These are phyloP conservation scores for Falciphora oryzae DNA, from an alignment of 2,329 filamentous ascomycete species.

Conservation along the genomic window DNA sequence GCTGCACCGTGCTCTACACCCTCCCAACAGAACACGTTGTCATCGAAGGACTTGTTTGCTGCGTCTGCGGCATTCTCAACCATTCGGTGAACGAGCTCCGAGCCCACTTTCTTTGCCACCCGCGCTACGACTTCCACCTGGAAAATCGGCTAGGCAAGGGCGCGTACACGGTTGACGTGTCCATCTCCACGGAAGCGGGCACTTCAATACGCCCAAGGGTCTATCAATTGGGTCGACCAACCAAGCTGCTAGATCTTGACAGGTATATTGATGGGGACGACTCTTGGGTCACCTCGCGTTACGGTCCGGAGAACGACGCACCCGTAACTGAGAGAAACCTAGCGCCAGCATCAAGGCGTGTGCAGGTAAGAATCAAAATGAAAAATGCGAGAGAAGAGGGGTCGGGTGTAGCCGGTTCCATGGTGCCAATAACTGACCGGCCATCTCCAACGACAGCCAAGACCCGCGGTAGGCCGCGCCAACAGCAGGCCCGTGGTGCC, in stretches of 20 bases:
- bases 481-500: constrained; percentile 32
- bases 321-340: not conserved
- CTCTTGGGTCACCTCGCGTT: constrained; percentile 38
- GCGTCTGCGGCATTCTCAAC: constrained; percentile 43
- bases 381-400: not conserved
- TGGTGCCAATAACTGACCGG: not conserved
- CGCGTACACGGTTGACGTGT: constrained; percentile 35
- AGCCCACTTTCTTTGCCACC: constrained; percentile 42
- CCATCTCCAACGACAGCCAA: not conserved
- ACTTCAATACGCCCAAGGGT: constrained; percentile 25
- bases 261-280: constrained; percentile 39
- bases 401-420: not conserved
- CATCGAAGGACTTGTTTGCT: constrained; percentile 44
- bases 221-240: constrained; percentile 36
- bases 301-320: constrained; percentile 31
- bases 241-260: constrained; percentile 39
- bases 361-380: constrained; percentile 10
- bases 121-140: constrained; percentile 38
- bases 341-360: not conserved
- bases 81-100: constrained; percentile 42
- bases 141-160: constrained; percentile 29
- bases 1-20: constrained; percentile 41
- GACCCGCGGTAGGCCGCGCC: not conserved
- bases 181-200: constrained; percentile 19
- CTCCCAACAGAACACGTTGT: constrained; percentile 38